Base-by-base conservation (phyloP, 2,329 filamentous ascomycete species). In the Colletotrichum navitas region DNA sequence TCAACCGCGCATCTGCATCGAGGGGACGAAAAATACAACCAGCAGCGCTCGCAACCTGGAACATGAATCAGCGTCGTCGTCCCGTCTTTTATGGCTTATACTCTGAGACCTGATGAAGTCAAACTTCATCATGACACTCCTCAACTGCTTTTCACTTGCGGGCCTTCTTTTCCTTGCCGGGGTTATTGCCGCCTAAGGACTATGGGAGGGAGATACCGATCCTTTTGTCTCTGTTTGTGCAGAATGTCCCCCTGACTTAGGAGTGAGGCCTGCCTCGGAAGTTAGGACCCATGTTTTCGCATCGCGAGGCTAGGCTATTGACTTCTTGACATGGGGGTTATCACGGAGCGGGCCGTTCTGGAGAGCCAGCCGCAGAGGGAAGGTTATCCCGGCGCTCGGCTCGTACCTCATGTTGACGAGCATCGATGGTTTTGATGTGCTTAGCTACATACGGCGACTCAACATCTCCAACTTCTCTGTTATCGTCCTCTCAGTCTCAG, bases 401-500 rank as follows among this genome's bases (percentile, higher is more conserved):
- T 60, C 70, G 1, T 79, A 79, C 49, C 65, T 79, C 1, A 73
- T 71, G 1, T 39, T 74, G 1, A 76, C 70, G 3, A 73, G 77
- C 1, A 77, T 79, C 8, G 54, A 60, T 0, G 66, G 52, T 7
- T 75, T 79, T 49, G 69, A 79, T 24, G 66, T 79, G 0, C 39
- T 62, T 0, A 54, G 63, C 24, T 79, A 76, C 14, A 69, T 78
- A 0, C 54, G 73, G 12, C 73, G 71, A 10, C 71, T 79, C 12
- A 76, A 76, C 29, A 43, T 29, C 5, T 74, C 41, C 1, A 73
- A 68, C 29, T 65, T 75, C 0, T 76, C 78, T 1, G 41, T 78
- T 1, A 62, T 79, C 16, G 77, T 76, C 0, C 66, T 78, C 8
- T 74, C 78, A 1, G 63, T 79, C 12, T 79, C 78, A 0, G 78